Evolutionary conservation across 345 rosid genomes (phyloP), one percentile per base, ranked within the genome.

Genomic region (Citrus inodora): DNA sequence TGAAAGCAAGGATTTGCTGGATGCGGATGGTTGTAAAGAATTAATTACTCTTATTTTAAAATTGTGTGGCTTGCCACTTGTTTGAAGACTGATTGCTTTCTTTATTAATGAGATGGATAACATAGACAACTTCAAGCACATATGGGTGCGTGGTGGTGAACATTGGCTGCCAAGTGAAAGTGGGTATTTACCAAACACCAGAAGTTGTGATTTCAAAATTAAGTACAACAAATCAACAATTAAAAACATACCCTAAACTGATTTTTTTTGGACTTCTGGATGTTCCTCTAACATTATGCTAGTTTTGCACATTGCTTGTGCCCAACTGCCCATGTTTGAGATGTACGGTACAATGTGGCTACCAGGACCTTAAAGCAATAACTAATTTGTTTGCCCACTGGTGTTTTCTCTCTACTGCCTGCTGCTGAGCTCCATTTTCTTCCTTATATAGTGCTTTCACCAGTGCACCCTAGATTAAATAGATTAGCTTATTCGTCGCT

Each of bases 41-140:
- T 19, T 69, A 76, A 63, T 76, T 63, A 70, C 73, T 19, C n/a
- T 13, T 69, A 63, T 8, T 74, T 61, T 74, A 30, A 28, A 61
- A 46, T 74, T 62, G 27, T n/a, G 4, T 63, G 70, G 61, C 35
- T 11, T 27, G 9, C 28, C 60, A 42, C 61, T 48, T 8, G 3
- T 40, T 42, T 38, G 6, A 28, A 42, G 30, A 11, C 37, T 38
- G 7, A 4, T 67, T 27, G 13, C 46, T 67, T 66, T 24, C 16
- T 13, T 67, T 66, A 35, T 40, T 25, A 62, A 9, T 11, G 60
- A n/a, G 48, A 16, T 6, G 58, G 21, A 53, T 16, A 53, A 53
- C 6, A 53, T 7, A 53, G 5, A 5, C 58, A 17, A 17, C 58
- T 53, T 53, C 58, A 53, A 53, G 7, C 22, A 53, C 19, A 17